Conservation (phyloP, 345 rosid genomes). For the Brassica carinata region DNA sequence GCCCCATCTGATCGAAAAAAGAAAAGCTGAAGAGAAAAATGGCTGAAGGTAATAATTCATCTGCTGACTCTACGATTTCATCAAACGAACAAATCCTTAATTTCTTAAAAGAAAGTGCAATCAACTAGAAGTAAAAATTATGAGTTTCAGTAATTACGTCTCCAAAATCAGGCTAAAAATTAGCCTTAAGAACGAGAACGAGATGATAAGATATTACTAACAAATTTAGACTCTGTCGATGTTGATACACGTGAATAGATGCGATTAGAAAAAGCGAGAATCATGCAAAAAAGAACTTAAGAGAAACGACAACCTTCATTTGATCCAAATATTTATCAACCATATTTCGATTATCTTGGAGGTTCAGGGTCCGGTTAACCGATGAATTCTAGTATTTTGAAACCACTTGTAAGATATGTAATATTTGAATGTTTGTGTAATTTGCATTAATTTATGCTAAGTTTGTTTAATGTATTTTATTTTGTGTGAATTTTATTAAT, state of each 20-base stretch:
- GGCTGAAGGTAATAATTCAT: no score
- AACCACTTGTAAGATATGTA: not conserved
- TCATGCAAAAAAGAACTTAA: not conserved
- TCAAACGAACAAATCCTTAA: no score
- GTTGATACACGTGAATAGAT: not conserved
- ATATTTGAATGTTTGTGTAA: not conserved
- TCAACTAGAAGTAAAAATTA: no score
- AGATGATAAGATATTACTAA: not conserved
- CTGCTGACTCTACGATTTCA: no score
- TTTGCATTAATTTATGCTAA: not conserved
- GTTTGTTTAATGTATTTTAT: no score
- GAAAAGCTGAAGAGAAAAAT: no score
- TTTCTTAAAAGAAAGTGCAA: no score
- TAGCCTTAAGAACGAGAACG: not conserved
- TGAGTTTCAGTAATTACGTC: no score
- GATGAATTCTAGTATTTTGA: no score
- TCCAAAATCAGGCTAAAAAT: no score
- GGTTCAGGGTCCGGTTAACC: not conserved
- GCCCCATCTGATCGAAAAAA: no score
- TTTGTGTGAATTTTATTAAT: not conserved
- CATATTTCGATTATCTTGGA: not conserved
- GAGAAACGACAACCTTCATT: not conserved
- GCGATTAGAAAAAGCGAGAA: not conserved
- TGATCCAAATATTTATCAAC: not conserved
- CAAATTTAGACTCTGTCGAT: not conserved